Evolutionary conservation across 139 green algal genomes (phyloP), one percentile per base, ranked within the genome.

Genomic region (Volvox africanus): DNA sequence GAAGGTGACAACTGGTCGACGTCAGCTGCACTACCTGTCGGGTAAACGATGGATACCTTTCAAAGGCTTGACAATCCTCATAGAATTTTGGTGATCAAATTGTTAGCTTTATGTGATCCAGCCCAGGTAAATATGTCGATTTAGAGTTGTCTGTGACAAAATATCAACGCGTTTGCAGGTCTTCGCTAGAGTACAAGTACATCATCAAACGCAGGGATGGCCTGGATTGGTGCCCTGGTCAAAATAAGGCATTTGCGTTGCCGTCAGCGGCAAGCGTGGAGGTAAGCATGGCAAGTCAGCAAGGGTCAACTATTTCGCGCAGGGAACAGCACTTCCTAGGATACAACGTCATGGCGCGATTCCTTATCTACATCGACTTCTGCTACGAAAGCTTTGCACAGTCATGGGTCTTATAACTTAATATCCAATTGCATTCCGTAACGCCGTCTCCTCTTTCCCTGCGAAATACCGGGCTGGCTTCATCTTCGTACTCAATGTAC

Each of bases 121-220:
- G 67, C 67, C 6, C 2, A 3, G 24, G 2, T 26, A 75, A 75
- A 9, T 12, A 28, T 75, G 67, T 28, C 67, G 67, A 28, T 9
- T 26, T 28, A 75, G 67, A n/a, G 71, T 79, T 79, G 35, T 79
- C 71, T 9, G 44, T 55, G 1, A 30, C 32, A 79, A 73, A 73
- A 73, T 73, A 24, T 73, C 28, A 36, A 11, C 71, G 71, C 71
- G 26, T 79, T 79, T 30, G 28, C 61, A 79, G 82, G 82, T 20
- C 82, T 18, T 61, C 62, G 5, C 20, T 88, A 2, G 88, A 92
- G 37, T 92, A 92, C 69, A 92, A 92, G 44, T 92, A 84, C 80
- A 88, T 92, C 20, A 24, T 92, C 13, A 87, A 88, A 44, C 68
- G 80, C 67, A 88, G 83, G 80, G 88, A 91, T 55, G 67, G 19